phyloP scores from a whole-genome alignment of 352 stramenopile genomes.

The Phytopythium aichiense region DNA sequence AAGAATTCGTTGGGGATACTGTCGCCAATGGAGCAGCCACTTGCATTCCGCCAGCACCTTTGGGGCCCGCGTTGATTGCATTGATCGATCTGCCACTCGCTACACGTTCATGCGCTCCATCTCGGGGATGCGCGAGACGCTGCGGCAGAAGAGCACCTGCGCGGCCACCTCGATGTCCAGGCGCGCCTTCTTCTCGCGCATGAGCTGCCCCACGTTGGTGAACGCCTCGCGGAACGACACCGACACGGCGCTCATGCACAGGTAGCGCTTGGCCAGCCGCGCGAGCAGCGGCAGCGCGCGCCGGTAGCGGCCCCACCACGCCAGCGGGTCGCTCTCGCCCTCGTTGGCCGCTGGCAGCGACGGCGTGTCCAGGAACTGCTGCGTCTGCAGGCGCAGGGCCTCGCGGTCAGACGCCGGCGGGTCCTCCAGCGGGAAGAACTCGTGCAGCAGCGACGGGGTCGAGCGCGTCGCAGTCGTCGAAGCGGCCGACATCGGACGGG shows the following conservation, averaged over 20 bases:
- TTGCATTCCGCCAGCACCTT: no score
- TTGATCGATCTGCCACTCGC: neutral
- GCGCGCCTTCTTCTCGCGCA: constrained; percentile 72
- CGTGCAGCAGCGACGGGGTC: constrained; percentile 33
- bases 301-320: constrained; percentile 79
- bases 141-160: constrained; percentile 77
- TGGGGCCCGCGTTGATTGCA: no score
- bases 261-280: constrained; percentile 66
- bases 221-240: constrained; percentile 77
- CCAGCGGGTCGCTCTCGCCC: constrained; percentile 69
- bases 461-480: constrained; percentile 6
- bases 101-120: constrained; percentile 83
- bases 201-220: constrained; percentile 71
- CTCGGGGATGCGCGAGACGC: constrained; percentile 71
- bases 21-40: no score
- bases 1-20: no score
- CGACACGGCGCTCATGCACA: constrained; percentile 75
- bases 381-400: constrained; percentile 57
- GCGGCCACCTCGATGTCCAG: constrained; percentile 76
- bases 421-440: constrained; percentile 64
- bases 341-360: constrained; percentile 61
- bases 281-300: constrained; percentile 63
- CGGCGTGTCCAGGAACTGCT: constrained; percentile 71
- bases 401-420: constrained; percentile 43
- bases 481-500: neutral